Evolutionary conservation across 2,329 filamentous ascomycete species (phyloP), one percentile per base, ranked within the genome.

Genomic region (Penicillium sp.): DNA sequence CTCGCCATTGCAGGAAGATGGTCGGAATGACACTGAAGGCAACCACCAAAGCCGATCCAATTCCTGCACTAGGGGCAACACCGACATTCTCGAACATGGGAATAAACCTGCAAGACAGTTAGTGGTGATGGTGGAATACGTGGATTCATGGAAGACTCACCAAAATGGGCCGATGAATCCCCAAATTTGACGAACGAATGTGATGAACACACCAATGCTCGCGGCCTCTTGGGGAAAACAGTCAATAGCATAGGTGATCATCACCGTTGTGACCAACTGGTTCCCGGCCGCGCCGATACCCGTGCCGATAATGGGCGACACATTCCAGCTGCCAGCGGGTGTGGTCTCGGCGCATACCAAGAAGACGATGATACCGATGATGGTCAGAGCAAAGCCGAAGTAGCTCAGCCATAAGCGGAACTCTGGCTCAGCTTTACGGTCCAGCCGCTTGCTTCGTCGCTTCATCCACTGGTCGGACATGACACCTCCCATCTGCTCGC

Each of bases 151-250:
- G 13, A 8, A 7, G 6, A 54, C 55, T 44, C 45, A 64, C 62
- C 62, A 65, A 48, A 65, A 65, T 7, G 61, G 61, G 6, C 61
- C 61, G 25, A 64, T 52, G 37, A 64, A 64, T 2, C 61, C 61
- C 61, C 61, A 64, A 2, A 59, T 58, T 32, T 53, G 59, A 16
- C 76, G 67, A 2, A 80, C 68, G 46, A 80, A 70, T 2, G 70
- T 78, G 52, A 81, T 69, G 44, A 79, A 79, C 0, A 80, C 77
- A 11, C 77, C 77, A n/a, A 81, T 67, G 35, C 70, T 72, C 2
- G 70, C 72, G 1, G 75, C 68, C 37, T 80, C 71, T 25, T 73
- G 64, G 0, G 66, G 69, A 49, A 76, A 73, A 49, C 74, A 77
- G 51, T 81, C 77, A 3, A 82, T 70, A 0, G 76, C 72, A 52